Evolutionary conservation across 805 yeast species (phyloP).

Genomic region (Tetrapisispora phaffii): DNA sequence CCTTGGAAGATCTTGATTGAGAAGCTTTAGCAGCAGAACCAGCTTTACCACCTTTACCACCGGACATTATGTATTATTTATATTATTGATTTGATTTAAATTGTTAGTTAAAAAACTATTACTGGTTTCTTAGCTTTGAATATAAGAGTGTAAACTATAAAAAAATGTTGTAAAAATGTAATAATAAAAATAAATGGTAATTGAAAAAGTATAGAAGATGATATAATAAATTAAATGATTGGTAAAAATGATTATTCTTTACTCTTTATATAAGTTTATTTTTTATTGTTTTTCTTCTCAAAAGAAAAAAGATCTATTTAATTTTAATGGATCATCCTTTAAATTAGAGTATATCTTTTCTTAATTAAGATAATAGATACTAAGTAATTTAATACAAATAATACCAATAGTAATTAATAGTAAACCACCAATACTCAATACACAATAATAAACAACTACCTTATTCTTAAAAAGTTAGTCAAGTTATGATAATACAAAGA

Average conservation of each 20-base stretch:
- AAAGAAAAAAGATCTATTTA: too few relatives aligned
- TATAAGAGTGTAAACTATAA: neutral
- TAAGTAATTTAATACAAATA: too few relatives aligned
- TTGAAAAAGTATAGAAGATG: neutral
- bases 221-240: neutral
- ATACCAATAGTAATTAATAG: too few relatives aligned
- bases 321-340: too few relatives aligned
- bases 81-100: slow-evolving; percentile 1
- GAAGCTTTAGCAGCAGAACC: slow-evolving; percentile 91
- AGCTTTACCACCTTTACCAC: slow-evolving; percentile 77
- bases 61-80: slow-evolving; percentile 44
- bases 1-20: slow-evolving; percentile 96
- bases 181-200: neutral
- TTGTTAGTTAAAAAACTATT: neutral
- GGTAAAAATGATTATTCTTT: neutral
- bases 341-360: too few relatives aligned
- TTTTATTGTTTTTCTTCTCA: neutral
- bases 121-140: neutral
- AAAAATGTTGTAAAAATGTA: neutral
- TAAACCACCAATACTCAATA: too few relatives aligned
- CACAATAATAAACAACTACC: too few relatives aligned
- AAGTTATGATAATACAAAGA: neutral
- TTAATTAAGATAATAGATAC: too few relatives aligned
- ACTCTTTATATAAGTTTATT: slow-evolving; percentile 1
- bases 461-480: too few relatives aligned